Evolutionary conservation across 805 yeast species (phyloP), one percentile per base, ranked within the genome.

Genomic region (Pichia kluyveri): DNA sequence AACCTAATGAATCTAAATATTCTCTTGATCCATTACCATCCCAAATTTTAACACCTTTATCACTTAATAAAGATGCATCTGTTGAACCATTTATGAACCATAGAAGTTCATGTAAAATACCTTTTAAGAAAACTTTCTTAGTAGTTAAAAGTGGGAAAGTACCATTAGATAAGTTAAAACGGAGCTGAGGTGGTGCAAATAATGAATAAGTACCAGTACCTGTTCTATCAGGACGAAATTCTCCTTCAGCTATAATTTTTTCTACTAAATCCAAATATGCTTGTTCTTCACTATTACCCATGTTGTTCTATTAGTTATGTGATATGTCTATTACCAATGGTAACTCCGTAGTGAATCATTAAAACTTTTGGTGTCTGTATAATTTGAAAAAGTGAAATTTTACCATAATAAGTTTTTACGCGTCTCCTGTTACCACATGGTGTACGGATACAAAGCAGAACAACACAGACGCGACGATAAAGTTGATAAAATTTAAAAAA

Each of bases 1-100:
- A 74, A 0, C 98, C 99, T 37, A 89, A 68, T 5, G 79, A 75
- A 63, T 93, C 97, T 47, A 93, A 70, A 62, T 79, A 93, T 65
- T 88, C 96, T 51, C 97, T 73, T 37, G 96, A 86, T 11, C 98
- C 99, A 63, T 93, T 93, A 17, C 99, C 99, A 65, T 93, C 99
- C 99, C 99, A 93, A 48, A 93, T 93, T 60, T 81, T 90, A n/a
- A 93, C 95, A 36, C 96, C 96, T 56, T 83, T 77, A 3, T 83
- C 95, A 15, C 83, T 70, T 40, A 93, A 70, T 53, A 76, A 72
- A 54, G 83, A 84, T 37, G 93, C 95, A 62, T 91, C 95, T 0
- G 99, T 93, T 53, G 82, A 78, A 0, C 98, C 99, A 5, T 79
- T 72, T 9, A 93, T 76, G 60, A 93, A 93, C 99, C 99, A 93